Conservation (phyloP, 2,329 filamentous ascomycete genomes). For the Fusarium sp. region DNA sequence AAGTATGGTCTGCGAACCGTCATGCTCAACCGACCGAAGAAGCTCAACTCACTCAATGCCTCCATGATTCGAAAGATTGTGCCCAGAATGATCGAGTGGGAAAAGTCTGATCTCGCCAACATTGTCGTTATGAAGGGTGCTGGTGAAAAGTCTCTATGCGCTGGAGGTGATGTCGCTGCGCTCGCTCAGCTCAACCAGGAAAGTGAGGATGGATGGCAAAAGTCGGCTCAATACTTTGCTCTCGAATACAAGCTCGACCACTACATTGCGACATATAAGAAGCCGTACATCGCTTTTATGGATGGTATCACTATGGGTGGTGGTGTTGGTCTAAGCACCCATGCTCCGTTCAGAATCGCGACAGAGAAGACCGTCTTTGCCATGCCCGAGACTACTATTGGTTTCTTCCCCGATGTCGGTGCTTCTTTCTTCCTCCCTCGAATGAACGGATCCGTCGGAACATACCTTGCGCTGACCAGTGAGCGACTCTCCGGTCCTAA, state of each 20-base stretch:
- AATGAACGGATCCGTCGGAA: slow-evolving; percentile 87
- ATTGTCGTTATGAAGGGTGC: slow-evolving; percentile 92
- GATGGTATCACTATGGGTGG: slow-evolving; percentile 99
- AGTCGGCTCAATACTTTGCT: slow-evolving; percentile 86
- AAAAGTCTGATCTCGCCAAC: slow-evolving; percentile 93
- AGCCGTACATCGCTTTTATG: slow-evolving; percentile 95
- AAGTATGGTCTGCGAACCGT: slow-evolving; percentile 91
- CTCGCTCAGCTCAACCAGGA: slow-evolving; percentile 80
- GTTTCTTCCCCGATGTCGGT: slow-evolving; percentile 98
- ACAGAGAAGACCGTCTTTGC: slow-evolving; percentile 96
- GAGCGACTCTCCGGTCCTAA: slow-evolving; percentile 84
- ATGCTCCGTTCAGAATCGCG: slow-evolving; percentile 95
- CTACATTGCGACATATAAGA: slow-evolving; percentile 90
- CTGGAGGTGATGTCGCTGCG: slow-evolving; percentile 88
- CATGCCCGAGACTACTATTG: slow-evolving; percentile 98
- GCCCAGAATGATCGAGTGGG: slow-evolving; percentile 90
- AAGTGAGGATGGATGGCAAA: slow-evolving; percentile 75
- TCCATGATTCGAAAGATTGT: slow-evolving; percentile 97
- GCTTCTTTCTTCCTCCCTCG: slow-evolving; percentile 95
- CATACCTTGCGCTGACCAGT: slow-evolving; percentile 93
- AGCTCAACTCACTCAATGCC: slow-evolving; percentile 90
- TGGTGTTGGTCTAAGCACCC: slow-evolving; percentile 91
- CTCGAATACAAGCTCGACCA: slow-evolving; percentile 98
- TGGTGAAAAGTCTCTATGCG: slow-evolving; percentile 87
- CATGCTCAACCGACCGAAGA: slow-evolving; percentile 91